A percentile compares a stretch with the other conserved stretches of the same genome.
These are phyloP conservation scores for Isabelozyma rhagii DNA, from an alignment of 805 yeast genomes.

Conservation along the genomic window DNA sequence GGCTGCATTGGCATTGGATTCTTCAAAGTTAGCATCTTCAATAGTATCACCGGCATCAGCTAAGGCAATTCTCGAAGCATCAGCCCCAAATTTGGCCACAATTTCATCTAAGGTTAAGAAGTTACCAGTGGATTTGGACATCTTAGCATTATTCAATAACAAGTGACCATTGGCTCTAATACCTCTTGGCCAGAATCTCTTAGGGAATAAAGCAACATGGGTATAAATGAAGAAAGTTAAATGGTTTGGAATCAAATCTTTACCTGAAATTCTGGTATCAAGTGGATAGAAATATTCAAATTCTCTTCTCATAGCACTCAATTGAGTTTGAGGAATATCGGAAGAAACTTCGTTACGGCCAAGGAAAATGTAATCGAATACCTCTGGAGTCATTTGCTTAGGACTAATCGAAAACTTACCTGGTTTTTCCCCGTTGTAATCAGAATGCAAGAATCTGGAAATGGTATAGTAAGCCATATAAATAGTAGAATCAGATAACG, in stretches of 20 bases:
- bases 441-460: constrained; percentile 79
- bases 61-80: constrained; percentile 93
- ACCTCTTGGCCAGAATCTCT: constrained; percentile 89
- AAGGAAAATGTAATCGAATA: constrained; percentile 85
- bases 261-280: constrained; percentile 89
- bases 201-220: constrained; percentile 91
- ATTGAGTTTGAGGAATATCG: constrained; percentile 62
- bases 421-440: constrained; percentile 71
- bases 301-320: constrained; percentile 80
- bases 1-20: constrained; percentile 94
- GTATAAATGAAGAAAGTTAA: constrained; percentile 92
- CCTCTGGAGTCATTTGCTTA: constrained; percentile 88
- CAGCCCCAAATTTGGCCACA: constrained; percentile 91
- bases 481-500: constrained; percentile 91
- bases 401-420: constrained; percentile 77
- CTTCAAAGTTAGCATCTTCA: constrained; percentile 98
- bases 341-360: constrained; percentile 57
- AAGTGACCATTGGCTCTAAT: constrained; percentile 94
- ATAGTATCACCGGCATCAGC: constrained; percentile 98
- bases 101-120: constrained; percentile 86
- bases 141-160: constrained; percentile 91
- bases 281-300: constrained; percentile 96
- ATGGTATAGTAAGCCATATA: constrained; percentile 95
- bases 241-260: constrained; percentile 96
- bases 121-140: constrained; percentile 98